Conservation (phyloP, 306 rosid species). For the Inga leiocalycina region DNA sequence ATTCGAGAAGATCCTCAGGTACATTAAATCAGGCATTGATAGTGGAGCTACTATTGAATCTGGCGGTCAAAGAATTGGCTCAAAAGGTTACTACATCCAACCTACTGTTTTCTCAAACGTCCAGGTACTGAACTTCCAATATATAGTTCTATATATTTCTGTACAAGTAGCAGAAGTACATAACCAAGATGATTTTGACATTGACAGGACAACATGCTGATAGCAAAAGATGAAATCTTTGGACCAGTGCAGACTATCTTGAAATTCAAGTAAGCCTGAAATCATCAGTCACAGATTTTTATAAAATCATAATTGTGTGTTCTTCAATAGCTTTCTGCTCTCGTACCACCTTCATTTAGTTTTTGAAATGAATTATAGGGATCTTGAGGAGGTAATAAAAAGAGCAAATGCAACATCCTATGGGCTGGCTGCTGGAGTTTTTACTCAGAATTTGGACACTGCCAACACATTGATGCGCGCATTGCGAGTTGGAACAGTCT, state of each 20-base stretch:
- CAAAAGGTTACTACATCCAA: conserved; percentile 75
- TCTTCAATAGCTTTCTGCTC: conserved; percentile 14
- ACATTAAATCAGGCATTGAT: conserved; percentile 67
- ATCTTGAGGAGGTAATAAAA: conserved; percentile 65
- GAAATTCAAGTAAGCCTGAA: conserved; percentile 57
- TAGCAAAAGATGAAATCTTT: conserved; percentile 83
- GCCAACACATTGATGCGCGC: conserved; percentile 72
- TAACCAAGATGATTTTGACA: conserved; percentile 32
- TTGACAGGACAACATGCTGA: conserved; percentile 71
- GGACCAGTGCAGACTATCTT: conserved; percentile 77
- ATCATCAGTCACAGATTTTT: conserved; percentile 7
- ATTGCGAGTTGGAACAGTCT: conserved; percentile 70
- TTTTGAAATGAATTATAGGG: conserved; percentile 44
- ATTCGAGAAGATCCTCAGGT: conserved; percentile 63
- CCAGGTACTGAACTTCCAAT: conserved; percentile 41
- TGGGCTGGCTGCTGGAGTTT: conserved; percentile 90
- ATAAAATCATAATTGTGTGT: conserved; percentile 7
- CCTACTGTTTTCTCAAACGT: conserved; percentile 89
- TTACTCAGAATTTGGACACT: conserved; percentile 53
- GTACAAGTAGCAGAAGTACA: conserved; percentile 3
- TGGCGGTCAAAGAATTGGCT: conserved; percentile 74
- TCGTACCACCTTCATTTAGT: not conserved
- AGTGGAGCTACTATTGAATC: conserved; percentile 76
- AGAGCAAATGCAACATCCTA: conserved; percentile 66
- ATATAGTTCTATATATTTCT: conserved; percentile 8